Evolutionary conservation across 179 eudicot species (phyloP).

Genomic region (Drosera spatulata): DNA sequence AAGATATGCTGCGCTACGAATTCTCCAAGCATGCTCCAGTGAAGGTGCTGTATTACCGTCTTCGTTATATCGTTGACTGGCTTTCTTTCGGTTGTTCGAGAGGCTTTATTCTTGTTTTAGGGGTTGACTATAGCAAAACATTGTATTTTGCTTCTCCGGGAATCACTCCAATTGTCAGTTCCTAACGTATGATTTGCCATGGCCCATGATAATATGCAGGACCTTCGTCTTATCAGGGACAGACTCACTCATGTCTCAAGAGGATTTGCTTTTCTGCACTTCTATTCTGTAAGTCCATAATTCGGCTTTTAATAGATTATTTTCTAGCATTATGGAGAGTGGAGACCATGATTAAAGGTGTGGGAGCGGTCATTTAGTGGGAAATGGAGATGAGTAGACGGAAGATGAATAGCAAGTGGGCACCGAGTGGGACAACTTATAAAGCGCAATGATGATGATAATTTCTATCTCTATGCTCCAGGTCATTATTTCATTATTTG

Average conservation of each 20-base stretch:
- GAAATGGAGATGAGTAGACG: no score
- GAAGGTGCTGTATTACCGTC: conserved; percentile 43
- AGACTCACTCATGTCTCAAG: conserved; percentile 95
- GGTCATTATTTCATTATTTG: no score
- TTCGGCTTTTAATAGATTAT: background rate
- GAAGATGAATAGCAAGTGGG: no score
- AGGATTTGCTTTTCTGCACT: conserved; percentile 95
- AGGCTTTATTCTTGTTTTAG: background rate
- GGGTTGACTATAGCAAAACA: background rate
- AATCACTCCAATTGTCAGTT: background rate
- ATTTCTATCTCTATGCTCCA: no score
- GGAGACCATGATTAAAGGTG: no score
- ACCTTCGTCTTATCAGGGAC: conserved; percentile 97
- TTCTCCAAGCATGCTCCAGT: conserved; percentile 98
- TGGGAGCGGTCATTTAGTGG: no score
- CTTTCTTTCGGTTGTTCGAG: background rate
- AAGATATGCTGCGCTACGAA: conserved; percentile 98
- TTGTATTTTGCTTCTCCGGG: background rate
- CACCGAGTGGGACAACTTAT: no score
- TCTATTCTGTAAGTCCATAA: conserved; percentile 58
- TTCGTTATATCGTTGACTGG: background rate
- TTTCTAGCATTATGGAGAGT: background rate
- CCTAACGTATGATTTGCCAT: conserved; percentile 7
- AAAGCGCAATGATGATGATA: no score
- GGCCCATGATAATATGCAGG: conserved; percentile 38